Evolutionary conservation across 345 rosid genomes (phyloP).

Genomic region (Melaleuca alternifolia): DNA sequence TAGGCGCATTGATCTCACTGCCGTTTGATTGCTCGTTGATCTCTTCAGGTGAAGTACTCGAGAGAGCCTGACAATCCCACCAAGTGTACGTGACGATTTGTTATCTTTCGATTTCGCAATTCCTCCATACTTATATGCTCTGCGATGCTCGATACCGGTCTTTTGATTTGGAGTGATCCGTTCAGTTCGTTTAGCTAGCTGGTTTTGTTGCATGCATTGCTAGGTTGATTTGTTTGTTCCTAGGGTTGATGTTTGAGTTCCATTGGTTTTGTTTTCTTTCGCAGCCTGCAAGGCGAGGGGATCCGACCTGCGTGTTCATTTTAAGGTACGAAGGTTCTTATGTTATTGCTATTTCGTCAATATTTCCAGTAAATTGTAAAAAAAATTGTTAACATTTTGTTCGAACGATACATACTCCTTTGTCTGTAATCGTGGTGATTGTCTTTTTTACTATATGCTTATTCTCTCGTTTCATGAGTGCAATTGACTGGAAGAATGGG

Average conservation of each 20-base stretch:
- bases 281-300: constrained; percentile 98
- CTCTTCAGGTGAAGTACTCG: constrained; percentile 83
- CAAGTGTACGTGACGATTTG: constrained; percentile 41
- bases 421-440: background rate
- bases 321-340: constrained; percentile 20
- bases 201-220: background rate
- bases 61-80: constrained; percentile 86
- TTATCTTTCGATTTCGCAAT: background rate
- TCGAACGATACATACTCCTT: background rate
- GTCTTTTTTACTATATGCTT: background rate
- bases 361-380: background rate
- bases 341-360: background rate
- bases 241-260: background rate
- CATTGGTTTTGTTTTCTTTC: background rate
- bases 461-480: background rate
- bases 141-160: background rate
- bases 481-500: background rate
- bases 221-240: background rate
- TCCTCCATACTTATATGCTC: background rate
- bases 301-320: constrained; percentile 88
- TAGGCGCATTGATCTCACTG: background rate
- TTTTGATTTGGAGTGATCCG: background rate
- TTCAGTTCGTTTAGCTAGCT: background rate
- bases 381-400: background rate
- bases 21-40: background rate